phyloP scores from a whole-genome alignment of 2,329 filamentous ascomycete genomes.

The Fusarium decemcellulare region DNA sequence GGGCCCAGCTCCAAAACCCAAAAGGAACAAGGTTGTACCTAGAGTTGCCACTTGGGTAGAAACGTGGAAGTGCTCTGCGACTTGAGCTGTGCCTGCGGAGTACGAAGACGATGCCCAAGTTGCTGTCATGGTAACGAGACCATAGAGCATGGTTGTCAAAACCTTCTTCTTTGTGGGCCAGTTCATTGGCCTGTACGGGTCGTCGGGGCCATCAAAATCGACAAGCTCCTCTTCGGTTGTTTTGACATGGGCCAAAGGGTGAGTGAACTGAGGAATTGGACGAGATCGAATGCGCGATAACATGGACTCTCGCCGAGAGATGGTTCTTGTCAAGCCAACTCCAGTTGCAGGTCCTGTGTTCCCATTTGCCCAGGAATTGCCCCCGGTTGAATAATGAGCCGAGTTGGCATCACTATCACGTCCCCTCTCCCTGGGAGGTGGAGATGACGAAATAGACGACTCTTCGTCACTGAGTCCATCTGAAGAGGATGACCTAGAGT shows the following conservation, averaged over 20 bases:
- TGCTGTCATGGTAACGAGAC: conserved; percentile 61
- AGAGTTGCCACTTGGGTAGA: conserved; percentile 59
- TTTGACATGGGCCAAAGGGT: conserved; percentile 58
- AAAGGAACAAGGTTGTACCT: conserved; percentile 56
- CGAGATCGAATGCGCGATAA: conserved; percentile 61
- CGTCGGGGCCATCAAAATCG: conserved; percentile 80
- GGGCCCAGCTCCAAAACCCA: conserved; percentile 70
- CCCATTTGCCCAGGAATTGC: conserved; percentile 17
- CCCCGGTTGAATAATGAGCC: conserved; percentile 12
- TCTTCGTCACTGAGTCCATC: conserved; percentile 24
- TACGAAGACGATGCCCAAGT: conserved; percentile 68
- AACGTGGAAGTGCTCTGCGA: conserved; percentile 64
- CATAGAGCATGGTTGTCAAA: conserved; percentile 69
- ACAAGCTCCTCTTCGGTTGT: conserved; percentile 68
- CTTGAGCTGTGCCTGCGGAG: conserved; percentile 68
- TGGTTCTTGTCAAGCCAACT: conserved; percentile 21
- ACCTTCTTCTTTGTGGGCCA: conserved; percentile 81
- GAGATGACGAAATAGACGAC: conserved; percentile 31
- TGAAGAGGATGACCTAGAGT: conserved; percentile 7
- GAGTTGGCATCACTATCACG: conserved; percentile 6
- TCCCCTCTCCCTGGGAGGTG: neutral
- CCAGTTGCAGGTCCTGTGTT: conserved; percentile 10
- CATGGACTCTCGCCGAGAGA: conserved; percentile 54
- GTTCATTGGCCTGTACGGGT: conserved; percentile 79
- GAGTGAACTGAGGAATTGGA: conserved; percentile 58